Evolutionary conservation across 805 yeast genomes (phyloP).

Genomic region (Yamadazyma olivae): DNA sequence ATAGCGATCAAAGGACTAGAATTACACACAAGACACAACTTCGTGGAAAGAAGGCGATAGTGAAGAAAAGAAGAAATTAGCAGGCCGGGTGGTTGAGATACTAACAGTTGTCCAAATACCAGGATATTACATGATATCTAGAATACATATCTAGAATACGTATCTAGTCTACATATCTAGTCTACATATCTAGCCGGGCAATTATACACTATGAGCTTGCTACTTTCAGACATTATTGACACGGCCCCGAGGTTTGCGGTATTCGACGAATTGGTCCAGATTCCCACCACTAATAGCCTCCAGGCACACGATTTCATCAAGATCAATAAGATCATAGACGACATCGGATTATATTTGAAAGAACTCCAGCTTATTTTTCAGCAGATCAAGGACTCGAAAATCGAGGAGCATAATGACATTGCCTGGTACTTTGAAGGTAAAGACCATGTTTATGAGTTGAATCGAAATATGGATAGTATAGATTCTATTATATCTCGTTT

Average conservation of each 20-base stretch:
- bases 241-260: conserved; percentile 18
- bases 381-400: conserved; percentile 7
- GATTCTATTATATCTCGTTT: conserved; percentile 24
- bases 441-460: conserved; percentile 16
- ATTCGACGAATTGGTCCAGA: conserved; percentile 19
- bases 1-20: too few relatives aligned
- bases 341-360: conserved; percentile 21
- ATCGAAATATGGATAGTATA: conserved; percentile 18
- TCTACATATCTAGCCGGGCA: too few relatives aligned
- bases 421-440: conserved; percentile 27
- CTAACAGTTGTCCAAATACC: too few relatives aligned
- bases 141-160: too few relatives aligned
- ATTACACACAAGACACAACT: too few relatives aligned
- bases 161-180: too few relatives aligned
- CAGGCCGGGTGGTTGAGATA: too few relatives aligned
- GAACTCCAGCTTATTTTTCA: conserved; percentile 16
- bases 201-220: conserved; percentile 6
- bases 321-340: conserved; percentile 26
- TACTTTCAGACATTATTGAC: conserved; percentile 17
- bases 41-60: too few relatives aligned
- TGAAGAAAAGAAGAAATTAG: too few relatives aligned
- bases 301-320: conserved; percentile 24
- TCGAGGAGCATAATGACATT: conserved; percentile 8
- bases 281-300: conserved; percentile 14
- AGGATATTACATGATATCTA: too few relatives aligned